Percentiles rank a stretch among this genome's conserved stretches.
These are phyloP conservation scores for Camelina hispida DNA, from an alignment of 345 rosid species.

Conservation along the genomic window DNA sequence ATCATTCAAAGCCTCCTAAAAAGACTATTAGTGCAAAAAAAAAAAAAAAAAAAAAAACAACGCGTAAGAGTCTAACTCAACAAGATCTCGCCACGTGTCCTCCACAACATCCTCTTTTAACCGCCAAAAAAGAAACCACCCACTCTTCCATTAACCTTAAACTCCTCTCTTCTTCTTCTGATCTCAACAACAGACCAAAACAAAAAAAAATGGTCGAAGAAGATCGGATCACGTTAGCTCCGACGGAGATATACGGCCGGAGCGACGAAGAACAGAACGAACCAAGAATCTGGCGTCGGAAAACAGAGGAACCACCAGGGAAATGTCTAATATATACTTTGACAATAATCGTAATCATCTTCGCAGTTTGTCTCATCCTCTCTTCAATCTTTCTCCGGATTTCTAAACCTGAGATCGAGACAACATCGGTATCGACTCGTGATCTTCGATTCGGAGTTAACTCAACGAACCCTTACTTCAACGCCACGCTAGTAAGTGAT, in stretches of 20 bases:
- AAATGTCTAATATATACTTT: conserved; percentile 56
- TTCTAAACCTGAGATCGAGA: conserved; percentile 44
- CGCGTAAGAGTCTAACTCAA: conserved; percentile 13
- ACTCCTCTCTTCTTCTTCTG: not conserved
- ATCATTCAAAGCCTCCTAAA: conserved; percentile 12
- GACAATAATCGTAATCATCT: conserved; percentile 41
- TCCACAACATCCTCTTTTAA: conserved; percentile 9
- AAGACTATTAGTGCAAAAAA: conserved; percentile 1
- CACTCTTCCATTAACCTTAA: conserved; percentile 12
- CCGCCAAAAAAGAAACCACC: conserved; percentile 42
- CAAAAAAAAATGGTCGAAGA: conserved; percentile 44
- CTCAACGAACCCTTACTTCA: conserved; percentile 43
- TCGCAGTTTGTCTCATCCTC: conserved; percentile 43
- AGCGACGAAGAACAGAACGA: conserved; percentile 47
- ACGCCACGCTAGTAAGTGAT: conserved; percentile 46
- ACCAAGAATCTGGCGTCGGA: conserved; percentile 22
- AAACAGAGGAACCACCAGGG: conserved; percentile 34
- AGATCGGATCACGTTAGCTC: conserved; percentile 43
- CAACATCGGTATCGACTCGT: conserved; percentile 27
- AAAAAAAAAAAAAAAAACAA: not conserved
- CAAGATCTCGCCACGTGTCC: conserved; percentile 30
- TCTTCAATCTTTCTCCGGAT: conserved; percentile 47
- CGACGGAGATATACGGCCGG: conserved; percentile 35
- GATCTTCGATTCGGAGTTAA: conserved; percentile 36
- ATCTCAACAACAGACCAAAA: not conserved